Percentiles rank a stretch among this genome's conserved stretches.
phyloP scores from a whole-genome alignment of 139 green algal species.

The Tetratostichococcus sp. region DNA sequence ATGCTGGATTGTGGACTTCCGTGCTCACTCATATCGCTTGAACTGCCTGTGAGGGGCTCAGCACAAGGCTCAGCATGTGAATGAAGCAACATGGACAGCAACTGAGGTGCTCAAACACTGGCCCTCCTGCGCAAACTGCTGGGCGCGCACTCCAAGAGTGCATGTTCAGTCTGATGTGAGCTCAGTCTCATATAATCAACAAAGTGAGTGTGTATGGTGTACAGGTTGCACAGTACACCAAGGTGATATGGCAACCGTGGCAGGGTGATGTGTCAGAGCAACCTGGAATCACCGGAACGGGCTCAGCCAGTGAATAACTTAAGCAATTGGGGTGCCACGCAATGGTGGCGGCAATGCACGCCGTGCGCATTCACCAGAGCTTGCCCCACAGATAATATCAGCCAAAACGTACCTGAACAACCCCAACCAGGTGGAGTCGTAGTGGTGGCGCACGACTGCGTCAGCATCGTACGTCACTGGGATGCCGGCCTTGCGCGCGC shows the following conservation, averaged over 20 bases:
- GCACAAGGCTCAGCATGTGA: no score
- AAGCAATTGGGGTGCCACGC: background rate
- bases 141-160: no score
- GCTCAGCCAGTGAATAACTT: background rate
- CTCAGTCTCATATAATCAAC: no score
- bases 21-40: background rate
- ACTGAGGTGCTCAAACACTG: no score
- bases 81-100: no score
- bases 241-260: background rate
- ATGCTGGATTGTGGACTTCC: background rate
- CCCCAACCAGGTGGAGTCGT: background rate
- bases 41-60: no score
- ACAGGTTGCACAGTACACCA: background rate
- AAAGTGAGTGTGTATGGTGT: background rate
- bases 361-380: no score
- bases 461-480: background rate
- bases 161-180: no score
- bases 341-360: background rate
- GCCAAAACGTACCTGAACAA: background rate
- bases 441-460: constrained; percentile 14
- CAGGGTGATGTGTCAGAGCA: no score
- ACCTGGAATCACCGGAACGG: background rate
- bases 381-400: background rate
- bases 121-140: no score
- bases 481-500: constrained; percentile 2